A percentile compares a stretch with the other conserved stretches of the same genome.
Evolutionary conservation across 495 filamentous ascomycete genomes (phyloP).

Genomic region (Xylaria nigripes): DNA sequence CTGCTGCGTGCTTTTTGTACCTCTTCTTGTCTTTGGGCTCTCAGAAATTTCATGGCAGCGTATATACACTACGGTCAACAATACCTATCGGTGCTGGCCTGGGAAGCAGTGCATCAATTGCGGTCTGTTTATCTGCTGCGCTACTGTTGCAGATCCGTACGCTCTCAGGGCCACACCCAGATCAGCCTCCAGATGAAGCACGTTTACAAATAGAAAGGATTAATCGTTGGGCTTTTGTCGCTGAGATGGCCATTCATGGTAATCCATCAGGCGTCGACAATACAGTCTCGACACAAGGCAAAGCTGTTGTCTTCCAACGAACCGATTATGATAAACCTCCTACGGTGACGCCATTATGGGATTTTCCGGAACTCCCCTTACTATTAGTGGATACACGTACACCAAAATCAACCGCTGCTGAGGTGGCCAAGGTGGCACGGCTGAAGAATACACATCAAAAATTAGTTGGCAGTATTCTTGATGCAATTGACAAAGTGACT

Average conservation of each 20-base stretch:
- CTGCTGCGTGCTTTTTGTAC: conserved; percentile 83
- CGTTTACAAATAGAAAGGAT: conserved; percentile 83
- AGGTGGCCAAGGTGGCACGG: conserved; percentile 77
- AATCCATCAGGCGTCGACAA: conserved; percentile 97
- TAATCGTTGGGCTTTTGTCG: conserved; percentile 95
- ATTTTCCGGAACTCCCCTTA: conserved; percentile 84
- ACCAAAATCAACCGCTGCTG: conserved; percentile 67
- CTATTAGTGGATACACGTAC: conserved; percentile 83
- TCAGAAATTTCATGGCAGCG: conserved; percentile 63
- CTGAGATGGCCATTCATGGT: conserved; percentile 93
- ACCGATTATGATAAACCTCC: conserved; percentile 71
- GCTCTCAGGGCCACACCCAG: conserved; percentile 77
- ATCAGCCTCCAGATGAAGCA: conserved; percentile 75
- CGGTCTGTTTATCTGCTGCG: conserved; percentile 81
- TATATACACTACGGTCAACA: conserved; percentile 88
- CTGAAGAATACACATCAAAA: conserved; percentile 60
- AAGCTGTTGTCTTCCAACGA: conserved; percentile 84
- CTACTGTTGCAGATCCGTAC: conserved; percentile 82
- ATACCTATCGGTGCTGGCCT: conserved; percentile 89
- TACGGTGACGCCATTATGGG: conserved; percentile 61
- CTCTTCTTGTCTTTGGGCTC: conserved; percentile 82
- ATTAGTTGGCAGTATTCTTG: conserved; percentile 68
- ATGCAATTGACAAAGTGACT: conserved; percentile 76
- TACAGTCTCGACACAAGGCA: conserved; percentile 87
- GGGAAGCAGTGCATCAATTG: conserved; percentile 86